Conservation (phyloP, 176 grass and related monocot species). For the Oropetium thomaeum region DNA sequence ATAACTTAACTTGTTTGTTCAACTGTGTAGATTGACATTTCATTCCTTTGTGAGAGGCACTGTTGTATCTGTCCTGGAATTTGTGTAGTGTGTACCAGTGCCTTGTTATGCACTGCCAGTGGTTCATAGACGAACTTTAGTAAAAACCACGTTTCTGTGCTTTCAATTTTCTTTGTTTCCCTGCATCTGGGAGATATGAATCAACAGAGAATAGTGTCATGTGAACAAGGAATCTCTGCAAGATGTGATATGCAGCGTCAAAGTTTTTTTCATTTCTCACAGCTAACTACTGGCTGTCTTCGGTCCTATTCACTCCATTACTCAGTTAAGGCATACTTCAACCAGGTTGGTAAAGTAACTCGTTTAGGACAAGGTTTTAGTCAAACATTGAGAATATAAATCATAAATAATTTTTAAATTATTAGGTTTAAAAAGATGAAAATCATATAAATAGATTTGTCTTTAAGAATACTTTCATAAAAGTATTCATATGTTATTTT, state of each 20-base stretch:
- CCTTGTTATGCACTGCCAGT: not conserved
- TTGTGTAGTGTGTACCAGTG: not conserved
- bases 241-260: not conserved
- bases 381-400: too few species aligned
- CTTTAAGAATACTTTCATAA: too few species aligned
- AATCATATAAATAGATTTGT: too few species aligned
- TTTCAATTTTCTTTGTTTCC: not conserved
- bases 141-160: not conserved
- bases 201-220: not conserved
- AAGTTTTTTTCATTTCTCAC: not conserved
- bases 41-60: not conserved
- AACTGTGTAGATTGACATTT: not conserved
- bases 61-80: not conserved
- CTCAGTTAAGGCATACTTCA: not conserved
- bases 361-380: too few species aligned
- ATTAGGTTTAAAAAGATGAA: too few species aligned
- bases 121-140: not conserved
- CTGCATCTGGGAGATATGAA: not conserved
- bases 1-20: not conserved
- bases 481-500: too few species aligned
- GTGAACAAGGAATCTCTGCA: not conserved
- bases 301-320: not conserved
- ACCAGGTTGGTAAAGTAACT: too few species aligned
- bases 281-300: not conserved
- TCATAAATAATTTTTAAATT: too few species aligned